Percentiles rank a stretch among this genome's conserved stretches.
Evolutionary conservation across 805 yeast species (phyloP).

Genomic region (Zygosaccharomyces bisporus): DNA sequence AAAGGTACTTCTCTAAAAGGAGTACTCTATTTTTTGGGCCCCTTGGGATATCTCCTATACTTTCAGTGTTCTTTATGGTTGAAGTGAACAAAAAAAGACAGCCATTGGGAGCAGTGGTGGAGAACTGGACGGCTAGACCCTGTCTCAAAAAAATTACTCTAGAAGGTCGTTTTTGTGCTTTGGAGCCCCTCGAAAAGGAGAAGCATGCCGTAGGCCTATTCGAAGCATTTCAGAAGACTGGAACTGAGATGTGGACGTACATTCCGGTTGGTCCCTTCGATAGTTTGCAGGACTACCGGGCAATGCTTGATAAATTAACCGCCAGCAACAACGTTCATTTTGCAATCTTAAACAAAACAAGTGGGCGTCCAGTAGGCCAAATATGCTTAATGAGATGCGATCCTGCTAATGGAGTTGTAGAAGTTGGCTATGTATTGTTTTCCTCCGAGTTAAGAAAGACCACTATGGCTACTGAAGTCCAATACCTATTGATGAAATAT

Average conservation of each 20-base stretch:
- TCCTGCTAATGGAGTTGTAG: slow-evolving; percentile 27
- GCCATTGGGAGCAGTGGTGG: slow-evolving; percentile 13
- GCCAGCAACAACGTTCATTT: slow-evolving; percentile 12
- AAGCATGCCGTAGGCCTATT: slow-evolving; percentile 17
- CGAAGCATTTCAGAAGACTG: slow-evolving; percentile 11
- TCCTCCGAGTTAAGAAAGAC: slow-evolving; percentile 22
- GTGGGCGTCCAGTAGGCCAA: slow-evolving; percentile 28
- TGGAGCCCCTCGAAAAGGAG: slow-evolving; percentile 19
- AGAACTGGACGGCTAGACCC: slow-evolving; percentile 15
- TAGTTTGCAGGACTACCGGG: slow-evolving; percentile 4
- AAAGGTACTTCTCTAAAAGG: no score
- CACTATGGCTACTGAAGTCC: slow-evolving; percentile 34
- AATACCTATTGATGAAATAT: slow-evolving; percentile 29
- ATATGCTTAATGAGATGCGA: slow-evolving; percentile 29
- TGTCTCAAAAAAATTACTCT: slow-evolving; percentile 14
- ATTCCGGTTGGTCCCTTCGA: slow-evolving; percentile 19
- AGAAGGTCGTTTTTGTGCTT: slow-evolving; percentile 17
- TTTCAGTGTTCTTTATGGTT: neutral
- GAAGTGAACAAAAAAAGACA: slow-evolving; percentile 1
- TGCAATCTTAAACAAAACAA: slow-evolving; percentile 24
- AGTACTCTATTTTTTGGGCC: no score
- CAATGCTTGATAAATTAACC: neutral
- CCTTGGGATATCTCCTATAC: no score
- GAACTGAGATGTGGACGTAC: slow-evolving; percentile 20
- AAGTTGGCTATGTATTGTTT: slow-evolving; percentile 32